Percentiles rank a stretch among this genome's conserved stretches.
Evolutionary conservation across 2,329 filamentous ascomycete species (phyloP).

Genomic region (Verticillium albo-atrum): DNA sequence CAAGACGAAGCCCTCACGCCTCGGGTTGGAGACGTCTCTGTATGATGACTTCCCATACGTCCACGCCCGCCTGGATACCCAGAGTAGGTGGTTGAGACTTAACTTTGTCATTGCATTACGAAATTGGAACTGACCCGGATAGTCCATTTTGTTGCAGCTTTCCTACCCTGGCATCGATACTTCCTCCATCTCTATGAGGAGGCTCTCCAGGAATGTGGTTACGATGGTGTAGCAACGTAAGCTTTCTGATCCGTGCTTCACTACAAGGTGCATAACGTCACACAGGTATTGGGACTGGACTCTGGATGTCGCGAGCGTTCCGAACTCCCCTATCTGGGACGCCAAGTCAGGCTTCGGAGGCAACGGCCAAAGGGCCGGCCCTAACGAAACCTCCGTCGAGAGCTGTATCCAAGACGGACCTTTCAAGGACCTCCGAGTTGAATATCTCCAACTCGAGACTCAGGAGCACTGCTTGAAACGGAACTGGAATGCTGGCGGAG

Average conservation of each 20-base stretch:
- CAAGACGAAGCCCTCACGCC: constrained; percentile 16
- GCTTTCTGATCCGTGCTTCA: not conserved
- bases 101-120: too few species aligned
- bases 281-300: constrained; percentile 29
- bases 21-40: constrained; percentile 16
- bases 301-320: constrained; percentile 19
- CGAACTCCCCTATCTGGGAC: constrained; percentile 17
- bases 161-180: constrained; percentile 30
- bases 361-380: constrained; percentile 13
- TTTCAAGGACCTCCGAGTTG: constrained; percentile 15
- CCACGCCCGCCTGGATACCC: constrained; percentile 14
- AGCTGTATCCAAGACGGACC: constrained; percentile 15
- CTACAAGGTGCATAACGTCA: not conserved
- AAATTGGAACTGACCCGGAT: too few species aligned
- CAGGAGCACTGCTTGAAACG: constrained; percentile 20
- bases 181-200: constrained; percentile 25
- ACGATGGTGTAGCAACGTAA: constrained; percentile 4
- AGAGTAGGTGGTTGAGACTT: too few species aligned
- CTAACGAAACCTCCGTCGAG: not conserved
- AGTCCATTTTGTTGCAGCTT: constrained; percentile 24
- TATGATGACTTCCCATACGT: constrained; percentile 27
- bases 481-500: constrained; percentile 12
- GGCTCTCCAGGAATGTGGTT: constrained; percentile 20
- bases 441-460: constrained; percentile 9
- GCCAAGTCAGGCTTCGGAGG: constrained; percentile 22